These are phyloP conservation scores for Xenoacremonium recifei DNA, from an alignment of 2,329 filamentous ascomycete species.

Conservation along the genomic window DNA sequence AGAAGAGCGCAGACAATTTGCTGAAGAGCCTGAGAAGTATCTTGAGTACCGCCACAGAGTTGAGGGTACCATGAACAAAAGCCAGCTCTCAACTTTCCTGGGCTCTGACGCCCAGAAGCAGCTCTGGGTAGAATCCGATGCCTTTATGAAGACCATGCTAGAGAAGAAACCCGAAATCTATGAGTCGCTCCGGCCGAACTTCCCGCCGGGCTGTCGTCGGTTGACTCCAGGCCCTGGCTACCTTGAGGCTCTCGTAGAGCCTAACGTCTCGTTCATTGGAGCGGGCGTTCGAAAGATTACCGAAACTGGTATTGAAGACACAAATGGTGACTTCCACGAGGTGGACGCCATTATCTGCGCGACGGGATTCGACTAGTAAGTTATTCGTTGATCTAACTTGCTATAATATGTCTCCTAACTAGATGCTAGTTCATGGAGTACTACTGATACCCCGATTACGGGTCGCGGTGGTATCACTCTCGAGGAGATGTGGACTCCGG, in stretches of 20 bases:
- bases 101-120: neutral
- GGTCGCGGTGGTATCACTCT: too few relatives aligned
- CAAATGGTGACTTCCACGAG: neutral
- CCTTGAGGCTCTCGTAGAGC: neutral
- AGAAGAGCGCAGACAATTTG: neutral
- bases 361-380: neutral
- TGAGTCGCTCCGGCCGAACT: neutral
- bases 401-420: too few relatives aligned
- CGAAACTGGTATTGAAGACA: neutral
- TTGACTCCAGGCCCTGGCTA: neutral
- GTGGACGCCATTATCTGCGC: neutral
- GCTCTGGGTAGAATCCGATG: neutral
- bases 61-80: neutral
- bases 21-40: neutral
- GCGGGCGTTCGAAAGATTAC: neutral
- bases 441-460: too few relatives aligned
- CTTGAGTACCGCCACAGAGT: neutral
- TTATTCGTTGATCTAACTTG: too few relatives aligned
- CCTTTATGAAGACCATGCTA: neutral
- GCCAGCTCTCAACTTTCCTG: too few relatives aligned
- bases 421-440: too few relatives aligned
- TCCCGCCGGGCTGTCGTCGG: neutral
- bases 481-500: too few relatives aligned
- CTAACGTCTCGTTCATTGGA: neutral
- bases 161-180: neutral